Percentiles rank a stretch among this genome's conserved stretches.
phyloP scores from a whole-genome alignment of 306 rosid species.

The Prinsepia uniflora region DNA sequence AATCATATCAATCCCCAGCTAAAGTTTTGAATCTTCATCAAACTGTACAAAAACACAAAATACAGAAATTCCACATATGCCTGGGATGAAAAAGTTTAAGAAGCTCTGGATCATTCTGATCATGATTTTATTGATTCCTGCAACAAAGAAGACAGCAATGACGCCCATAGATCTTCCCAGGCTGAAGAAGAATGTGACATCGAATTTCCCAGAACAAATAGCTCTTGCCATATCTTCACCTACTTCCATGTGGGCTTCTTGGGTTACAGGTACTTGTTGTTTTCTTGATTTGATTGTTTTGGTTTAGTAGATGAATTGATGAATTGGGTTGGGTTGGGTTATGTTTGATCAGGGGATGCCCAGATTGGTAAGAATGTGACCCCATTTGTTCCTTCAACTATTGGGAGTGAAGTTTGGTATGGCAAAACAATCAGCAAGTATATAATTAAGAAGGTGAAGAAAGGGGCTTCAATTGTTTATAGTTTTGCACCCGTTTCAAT shows the following conservation, averaged over 20 bases:
- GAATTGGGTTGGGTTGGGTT: conserved; percentile 27
- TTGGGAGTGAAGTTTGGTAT: conserved; percentile 71
- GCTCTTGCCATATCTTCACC: conserved; percentile 78
- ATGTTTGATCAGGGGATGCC: conserved; percentile 67
- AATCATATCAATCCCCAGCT: neutral
- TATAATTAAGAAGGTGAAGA: conserved; percentile 23
- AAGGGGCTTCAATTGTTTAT: conserved; percentile 63
- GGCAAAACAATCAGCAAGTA: conserved; percentile 75
- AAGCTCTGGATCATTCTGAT: conserved; percentile 25
- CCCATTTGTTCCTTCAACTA: conserved; percentile 57
- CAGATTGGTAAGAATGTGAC: conserved; percentile 73
- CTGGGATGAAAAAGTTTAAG: conserved; percentile 31
- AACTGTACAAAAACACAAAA: neutral
- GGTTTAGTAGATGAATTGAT: neutral
- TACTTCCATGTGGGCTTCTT: conserved; percentile 81
- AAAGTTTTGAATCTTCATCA: neutral
- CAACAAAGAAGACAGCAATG: conserved; percentile 61
- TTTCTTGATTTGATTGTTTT: neutral
- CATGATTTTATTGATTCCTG: conserved; percentile 15
- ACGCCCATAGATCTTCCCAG: conserved; percentile 86
- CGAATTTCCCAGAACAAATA: conserved; percentile 77
- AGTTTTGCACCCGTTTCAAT: too few species aligned
- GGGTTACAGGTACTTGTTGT: conserved; percentile 69
- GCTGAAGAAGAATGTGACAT: conserved; percentile 63
- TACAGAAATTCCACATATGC: neutral